Conservation (phyloP, 2,329 filamentous ascomycete genomes). For the Dactylella cylindrospora region DNA sequence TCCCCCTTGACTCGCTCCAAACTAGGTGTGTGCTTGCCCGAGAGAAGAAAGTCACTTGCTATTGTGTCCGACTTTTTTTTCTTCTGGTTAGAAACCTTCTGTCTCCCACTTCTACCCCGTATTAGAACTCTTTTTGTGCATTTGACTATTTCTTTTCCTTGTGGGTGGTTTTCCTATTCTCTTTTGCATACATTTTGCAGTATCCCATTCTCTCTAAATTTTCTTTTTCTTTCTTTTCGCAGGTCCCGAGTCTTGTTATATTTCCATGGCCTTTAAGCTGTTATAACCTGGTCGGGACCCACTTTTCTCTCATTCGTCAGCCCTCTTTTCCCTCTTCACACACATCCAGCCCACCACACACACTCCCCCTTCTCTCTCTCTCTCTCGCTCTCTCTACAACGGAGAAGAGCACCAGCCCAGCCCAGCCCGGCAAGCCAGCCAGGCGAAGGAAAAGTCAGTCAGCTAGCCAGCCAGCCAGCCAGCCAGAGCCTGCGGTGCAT, state of each 20-base stretch:
- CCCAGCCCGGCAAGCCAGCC: constrained; percentile 29
- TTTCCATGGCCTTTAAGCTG: constrained; percentile 2
- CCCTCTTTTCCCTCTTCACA: constrained; percentile 12
- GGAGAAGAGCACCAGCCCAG: constrained; percentile 15
- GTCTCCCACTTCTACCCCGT: no score
- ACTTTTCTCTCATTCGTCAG: constrained; percentile 44
- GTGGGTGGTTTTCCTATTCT: neutral
- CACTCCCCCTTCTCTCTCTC: no score
- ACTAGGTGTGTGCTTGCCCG: constrained; percentile 40
- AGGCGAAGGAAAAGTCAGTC: no score
- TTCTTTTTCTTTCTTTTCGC: neutral
- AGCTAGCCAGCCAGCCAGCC: no score
- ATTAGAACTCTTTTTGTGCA: no score
- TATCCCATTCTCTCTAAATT: constrained; percentile 4
- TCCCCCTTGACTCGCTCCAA: constrained; percentile 26
- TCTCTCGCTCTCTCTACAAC: constrained; percentile 15
- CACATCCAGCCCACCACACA: constrained; percentile 15
- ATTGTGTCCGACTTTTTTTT: no score
- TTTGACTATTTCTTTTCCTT: neutral
- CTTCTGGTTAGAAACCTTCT: no score
- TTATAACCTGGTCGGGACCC: constrained; percentile 32
- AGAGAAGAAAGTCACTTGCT: no score
- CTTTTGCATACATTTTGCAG: neutral
- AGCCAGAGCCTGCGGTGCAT: no score
- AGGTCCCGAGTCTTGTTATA: constrained; percentile 14